Percentiles rank a stretch among this genome's conserved stretches.
Conservation (phyloP, 2,329 filamentous ascomycete species). For the Coniochaeta sp. region DNA sequence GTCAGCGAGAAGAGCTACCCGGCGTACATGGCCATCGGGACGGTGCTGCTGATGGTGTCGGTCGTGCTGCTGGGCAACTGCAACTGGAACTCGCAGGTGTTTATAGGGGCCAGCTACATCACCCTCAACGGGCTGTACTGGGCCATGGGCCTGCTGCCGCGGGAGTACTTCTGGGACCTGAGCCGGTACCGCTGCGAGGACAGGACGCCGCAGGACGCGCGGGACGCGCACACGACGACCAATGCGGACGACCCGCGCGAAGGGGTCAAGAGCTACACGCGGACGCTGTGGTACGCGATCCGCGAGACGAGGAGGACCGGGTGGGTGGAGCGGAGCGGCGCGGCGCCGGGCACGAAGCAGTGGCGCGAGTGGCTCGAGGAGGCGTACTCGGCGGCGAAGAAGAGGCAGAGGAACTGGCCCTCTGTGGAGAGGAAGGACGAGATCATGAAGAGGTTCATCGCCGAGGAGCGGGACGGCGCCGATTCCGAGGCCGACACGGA, state of each 20-base stretch:
- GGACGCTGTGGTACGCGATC: constrained; percentile 53
- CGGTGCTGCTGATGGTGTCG: constrained; percentile 52
- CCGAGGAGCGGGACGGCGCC: constrained; percentile 5
- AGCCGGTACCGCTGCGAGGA: constrained; percentile 37
- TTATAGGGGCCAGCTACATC: constrained; percentile 51
- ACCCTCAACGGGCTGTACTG: constrained; percentile 54
- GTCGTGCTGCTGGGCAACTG: constrained; percentile 57
- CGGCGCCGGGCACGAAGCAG: constrained; percentile 41
- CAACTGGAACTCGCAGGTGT: constrained; percentile 51
- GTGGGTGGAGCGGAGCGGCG: constrained; percentile 45
- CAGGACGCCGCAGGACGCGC: constrained; percentile 31
- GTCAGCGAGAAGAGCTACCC: constrained; percentile 40
- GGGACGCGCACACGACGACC: constrained; percentile 23
- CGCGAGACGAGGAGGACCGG: constrained; percentile 41
- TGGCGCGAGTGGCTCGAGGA: constrained; percentile 49
- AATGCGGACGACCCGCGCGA: constrained; percentile 26
- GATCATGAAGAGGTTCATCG: constrained; percentile 29
- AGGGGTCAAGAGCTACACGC: constrained; percentile 41
- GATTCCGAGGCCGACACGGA: not conserved
- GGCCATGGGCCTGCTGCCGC: constrained; percentile 43
- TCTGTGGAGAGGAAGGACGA: constrained; percentile 41
- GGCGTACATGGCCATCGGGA: constrained; percentile 48
- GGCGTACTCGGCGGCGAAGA: constrained; percentile 32
- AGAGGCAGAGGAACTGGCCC: constrained; percentile 28
- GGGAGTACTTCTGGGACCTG: constrained; percentile 49